Conservation (phyloP, 495 filamentous ascomycete species). For the Aspergillus campestris region DNA sequence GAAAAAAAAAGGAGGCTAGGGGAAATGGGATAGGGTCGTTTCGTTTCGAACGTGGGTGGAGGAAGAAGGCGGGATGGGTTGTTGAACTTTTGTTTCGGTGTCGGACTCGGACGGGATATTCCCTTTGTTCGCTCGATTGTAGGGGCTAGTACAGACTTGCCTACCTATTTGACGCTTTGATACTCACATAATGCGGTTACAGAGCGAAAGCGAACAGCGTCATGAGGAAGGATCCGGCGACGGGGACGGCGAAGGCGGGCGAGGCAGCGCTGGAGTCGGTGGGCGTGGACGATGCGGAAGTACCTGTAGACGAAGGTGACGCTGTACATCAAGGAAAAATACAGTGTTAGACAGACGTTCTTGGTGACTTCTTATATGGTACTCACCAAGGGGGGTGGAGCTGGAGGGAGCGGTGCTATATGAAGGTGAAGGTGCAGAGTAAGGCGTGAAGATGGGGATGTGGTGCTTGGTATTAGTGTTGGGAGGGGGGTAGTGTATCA, state of each 20-base stretch:
- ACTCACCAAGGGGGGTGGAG: conserved; percentile 1
- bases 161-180: not conserved
- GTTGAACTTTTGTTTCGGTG: too few relatives aligned
- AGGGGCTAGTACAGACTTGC: not conserved
- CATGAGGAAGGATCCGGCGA: conserved; percentile 10
- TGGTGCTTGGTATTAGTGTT: conserved; percentile 1
- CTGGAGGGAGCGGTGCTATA: conserved; percentile 2
- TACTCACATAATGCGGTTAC: conserved; percentile 1
- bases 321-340: not conserved
- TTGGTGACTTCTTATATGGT: not conserved
- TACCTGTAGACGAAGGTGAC: conserved; percentile 5
- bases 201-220: conserved; percentile 8
- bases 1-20: too few relatives aligned
- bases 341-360: not conserved
- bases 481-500: not conserved
- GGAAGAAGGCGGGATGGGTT: too few relatives aligned
- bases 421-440: conserved; percentile 5
- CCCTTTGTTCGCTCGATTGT: too few relatives aligned
- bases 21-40: too few relatives aligned
- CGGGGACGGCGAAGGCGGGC: conserved; percentile 16
- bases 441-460: not conserved
- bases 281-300: conserved; percentile 1
- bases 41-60: too few relatives aligned
- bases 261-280: conserved; percentile 7
- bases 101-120: too few relatives aligned